phyloP scores from a whole-genome alignment of 2,329 filamentous ascomycete genomes.

The Fusarium nanum region DNA sequence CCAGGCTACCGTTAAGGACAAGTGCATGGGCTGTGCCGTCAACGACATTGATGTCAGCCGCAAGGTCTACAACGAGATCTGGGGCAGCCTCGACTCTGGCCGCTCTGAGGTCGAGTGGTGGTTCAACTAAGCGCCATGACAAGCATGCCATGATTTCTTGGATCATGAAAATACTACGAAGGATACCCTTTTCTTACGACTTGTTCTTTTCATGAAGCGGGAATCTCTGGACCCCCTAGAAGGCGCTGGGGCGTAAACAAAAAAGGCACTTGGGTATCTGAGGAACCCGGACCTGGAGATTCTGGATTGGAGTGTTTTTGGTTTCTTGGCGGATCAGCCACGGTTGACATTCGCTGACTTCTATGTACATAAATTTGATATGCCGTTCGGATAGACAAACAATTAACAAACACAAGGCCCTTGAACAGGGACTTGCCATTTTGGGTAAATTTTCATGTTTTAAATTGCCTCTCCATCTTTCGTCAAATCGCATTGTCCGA shows the following conservation, averaged over 20 bases:
- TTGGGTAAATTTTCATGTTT: neutral
- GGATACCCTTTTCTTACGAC: conserved; percentile 39
- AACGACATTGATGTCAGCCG: conserved; percentile 70
- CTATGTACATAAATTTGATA: conserved; percentile 40
- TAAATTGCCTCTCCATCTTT: neutral
- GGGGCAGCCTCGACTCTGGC: conserved; percentile 58
- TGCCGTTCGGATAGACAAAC: conserved; percentile 35
- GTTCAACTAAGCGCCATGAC: conserved; percentile 53
- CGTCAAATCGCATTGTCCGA: conserved; percentile 24
- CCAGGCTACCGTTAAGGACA: conserved; percentile 74
- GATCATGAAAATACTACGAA: conserved; percentile 21
- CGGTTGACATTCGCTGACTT: conserved; percentile 38
- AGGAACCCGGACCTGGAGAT: conserved; percentile 22
- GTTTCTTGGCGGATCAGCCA: conserved; percentile 39
- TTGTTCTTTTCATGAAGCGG: conserved; percentile 41
- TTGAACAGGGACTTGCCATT: conserved; percentile 14
- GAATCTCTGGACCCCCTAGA: conserved; percentile 36
- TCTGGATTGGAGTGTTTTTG: conserved; percentile 45
- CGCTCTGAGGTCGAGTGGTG: conserved; percentile 59
- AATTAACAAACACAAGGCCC: conserved; percentile 27
- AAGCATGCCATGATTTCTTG: conserved; percentile 15
- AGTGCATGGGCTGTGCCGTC: conserved; percentile 75
- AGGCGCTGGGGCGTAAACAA: conserved; percentile 34
- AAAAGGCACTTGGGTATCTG: conserved; percentile 14
- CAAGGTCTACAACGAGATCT: conserved; percentile 66